These are phyloP conservation scores for Yarrowia porcina DNA, from an alignment of 805 yeast genomes.

Conservation along the genomic window DNA sequence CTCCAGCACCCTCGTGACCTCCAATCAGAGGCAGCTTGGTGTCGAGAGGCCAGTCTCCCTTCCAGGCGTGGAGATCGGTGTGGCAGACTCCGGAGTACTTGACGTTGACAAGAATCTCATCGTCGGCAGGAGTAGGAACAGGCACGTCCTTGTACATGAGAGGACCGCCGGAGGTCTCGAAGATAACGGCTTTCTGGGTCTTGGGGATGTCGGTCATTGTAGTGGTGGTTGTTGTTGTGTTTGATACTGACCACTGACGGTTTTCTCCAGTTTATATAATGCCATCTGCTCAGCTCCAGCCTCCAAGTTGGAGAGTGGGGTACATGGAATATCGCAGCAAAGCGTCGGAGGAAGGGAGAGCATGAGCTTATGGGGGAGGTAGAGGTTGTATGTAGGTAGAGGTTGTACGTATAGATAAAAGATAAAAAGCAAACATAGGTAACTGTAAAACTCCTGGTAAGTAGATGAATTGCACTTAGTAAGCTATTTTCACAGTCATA, in stretches of 20 bases:
- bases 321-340: slow-evolving; percentile 20
- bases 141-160: slow-evolving; percentile 12
- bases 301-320: no score
- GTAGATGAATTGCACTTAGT: no score
- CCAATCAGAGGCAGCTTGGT: slow-evolving; percentile 75
- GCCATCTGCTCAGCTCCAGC: no score
- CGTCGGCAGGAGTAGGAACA: not conserved
- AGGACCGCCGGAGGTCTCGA: slow-evolving; percentile 47
- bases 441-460: no score
- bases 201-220: slow-evolving; percentile 48
- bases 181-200: slow-evolving; percentile 68
- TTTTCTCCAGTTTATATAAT: no score
- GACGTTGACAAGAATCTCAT: slow-evolving; percentile 8
- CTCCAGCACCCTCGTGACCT: slow-evolving; percentile 93
- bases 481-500: no score
- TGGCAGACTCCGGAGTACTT: slow-evolving; percentile 9
- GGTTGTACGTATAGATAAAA: no score
- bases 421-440: no score
- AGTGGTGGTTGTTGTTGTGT: not conserved
- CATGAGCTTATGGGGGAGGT: no score
- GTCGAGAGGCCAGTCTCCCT: slow-evolving; percentile 74
- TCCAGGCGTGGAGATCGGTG: slow-evolving; percentile 14
- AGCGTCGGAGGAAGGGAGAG: not conserved
- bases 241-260: not conserved
- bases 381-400: no score